phyloP scores from a whole-genome alignment of 176 grass and related monocot genomes.

The Zea luxurians region DNA sequence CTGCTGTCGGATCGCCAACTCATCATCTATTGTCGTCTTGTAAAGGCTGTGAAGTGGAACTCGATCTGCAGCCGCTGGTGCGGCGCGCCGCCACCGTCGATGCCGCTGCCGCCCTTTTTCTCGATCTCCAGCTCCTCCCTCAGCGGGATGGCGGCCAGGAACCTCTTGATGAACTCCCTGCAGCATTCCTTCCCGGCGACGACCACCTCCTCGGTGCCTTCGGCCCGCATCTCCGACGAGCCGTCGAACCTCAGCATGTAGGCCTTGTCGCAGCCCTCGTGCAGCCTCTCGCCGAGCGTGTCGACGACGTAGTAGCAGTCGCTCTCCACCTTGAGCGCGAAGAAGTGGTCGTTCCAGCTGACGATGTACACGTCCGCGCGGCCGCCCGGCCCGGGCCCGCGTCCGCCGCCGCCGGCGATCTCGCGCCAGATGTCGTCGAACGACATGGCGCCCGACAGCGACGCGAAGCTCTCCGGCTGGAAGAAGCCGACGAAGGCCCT shows the following conservation, averaged over 20 bases:
- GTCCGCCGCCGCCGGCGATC: conserved; percentile 36
- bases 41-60: conserved; percentile 66
- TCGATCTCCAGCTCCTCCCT: conserved; percentile 89
- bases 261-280: conserved; percentile 85
- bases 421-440: conserved; percentile 90
- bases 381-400: neutral
- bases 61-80: conserved; percentile 97
- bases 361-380: conserved; percentile 67
- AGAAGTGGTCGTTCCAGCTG: conserved; percentile 99
- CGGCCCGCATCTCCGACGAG: conserved; percentile 66
- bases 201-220: conserved; percentile 42
- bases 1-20: neutral
- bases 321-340: conserved; percentile 75
- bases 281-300: conserved; percentile 86
- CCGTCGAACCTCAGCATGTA: conserved; percentile 88
- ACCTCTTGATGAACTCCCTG: conserved; percentile 93
- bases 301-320: conserved; percentile 78
- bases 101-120: conserved; percentile 42
- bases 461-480: conserved; percentile 88
- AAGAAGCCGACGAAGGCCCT: conserved; percentile 91
- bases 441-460: conserved; percentile 74
- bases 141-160: conserved; percentile 85
- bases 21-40: conserved; percentile 34
- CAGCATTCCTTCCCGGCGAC: conserved; percentile 90
- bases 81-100: conserved; percentile 37